Evolutionary conservation across 768 basidiomycete species (phyloP).

Genomic region (Neoboletus subvelutipes): DNA sequence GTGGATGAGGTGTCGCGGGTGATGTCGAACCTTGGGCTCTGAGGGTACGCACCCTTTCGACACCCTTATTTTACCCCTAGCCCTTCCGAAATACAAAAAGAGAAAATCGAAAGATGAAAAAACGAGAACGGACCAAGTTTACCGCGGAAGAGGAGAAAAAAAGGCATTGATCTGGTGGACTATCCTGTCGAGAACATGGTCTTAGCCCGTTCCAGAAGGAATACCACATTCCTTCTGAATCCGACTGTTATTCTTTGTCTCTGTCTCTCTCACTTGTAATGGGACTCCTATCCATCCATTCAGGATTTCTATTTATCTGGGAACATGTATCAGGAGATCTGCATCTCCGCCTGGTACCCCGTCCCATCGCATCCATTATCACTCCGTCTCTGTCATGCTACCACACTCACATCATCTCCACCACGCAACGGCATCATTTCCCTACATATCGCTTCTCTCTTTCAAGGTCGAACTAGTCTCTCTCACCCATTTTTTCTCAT

Average conservation of each 20-base stretch:
- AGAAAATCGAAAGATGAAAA: not conserved
- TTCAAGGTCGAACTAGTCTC: constrained; percentile 18
- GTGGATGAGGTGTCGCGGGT: constrained; percentile 75
- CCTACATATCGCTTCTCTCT: constrained; percentile 18
- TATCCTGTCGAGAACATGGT: constrained; percentile 22
- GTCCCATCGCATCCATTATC: constrained; percentile 26
- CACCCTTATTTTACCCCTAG: constrained; percentile 10
- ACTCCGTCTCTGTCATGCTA: constrained; percentile 19
- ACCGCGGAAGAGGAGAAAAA: constrained; percentile 8
- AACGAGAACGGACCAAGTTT: constrained; percentile 5
- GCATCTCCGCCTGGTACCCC: constrained; percentile 25
- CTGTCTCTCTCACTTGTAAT: constrained; percentile 23
- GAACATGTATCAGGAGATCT: constrained; percentile 30
- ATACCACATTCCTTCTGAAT: constrained; percentile 21
- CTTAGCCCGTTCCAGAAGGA: constrained; percentile 23
- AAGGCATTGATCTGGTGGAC: constrained; percentile 12
- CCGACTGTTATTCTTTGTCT: constrained; percentile 15
- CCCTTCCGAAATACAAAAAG: constrained; percentile 5
- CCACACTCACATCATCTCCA: constrained; percentile 27
- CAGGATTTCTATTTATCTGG: constrained; percentile 37
- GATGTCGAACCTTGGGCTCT: constrained; percentile 73
- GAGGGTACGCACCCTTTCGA: constrained; percentile 17
- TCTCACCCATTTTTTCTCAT: constrained; percentile 11
- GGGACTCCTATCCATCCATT: constrained; percentile 30
- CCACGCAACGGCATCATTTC: constrained; percentile 31